Evolutionary conservation across 2,329 filamentous ascomycete species (phyloP), one percentile per base, ranked within the genome.

Genomic region (Nakataea oryzae): DNA sequence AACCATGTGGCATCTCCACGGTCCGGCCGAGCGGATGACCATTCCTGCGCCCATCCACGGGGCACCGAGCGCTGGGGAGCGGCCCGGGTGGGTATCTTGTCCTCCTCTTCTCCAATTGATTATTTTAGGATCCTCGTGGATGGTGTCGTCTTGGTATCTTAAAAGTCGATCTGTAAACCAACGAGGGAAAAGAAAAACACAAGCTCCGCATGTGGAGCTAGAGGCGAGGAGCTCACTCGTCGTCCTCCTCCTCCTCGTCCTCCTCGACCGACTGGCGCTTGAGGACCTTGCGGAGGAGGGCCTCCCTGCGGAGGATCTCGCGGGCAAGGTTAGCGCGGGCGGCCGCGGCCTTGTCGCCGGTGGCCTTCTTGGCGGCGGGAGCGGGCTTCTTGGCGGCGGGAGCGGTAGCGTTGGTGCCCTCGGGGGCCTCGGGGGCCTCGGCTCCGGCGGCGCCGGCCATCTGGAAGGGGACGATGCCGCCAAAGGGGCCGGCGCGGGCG

Each of bases 401-500:
- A 12, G 56, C 11, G 9, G 41, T 47, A 47, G 41, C 5, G 7
- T 26, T 29, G 54, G 54, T 12, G 9, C 12, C 30, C 14, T n/a
- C 24, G 17, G 58, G 54, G 24, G 54, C 14, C 24, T 13, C 54
- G 27, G 54, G n/a, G 54, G 54, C 21, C 4, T 12, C 57, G 8
- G 57, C n/a, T 7, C 26, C 30, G 7, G 30, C 32, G 2, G 57
- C 34, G 32, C 58, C 34, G 12, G 57, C 57, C 5, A 59, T 14
- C 65, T 75, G 72, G 34, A 74, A 66, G 13, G 73, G 72, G 8
- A 76, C 69, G 41, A 75, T 70, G 50, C 74, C 74, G 61, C 85
- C 85, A 68, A 87, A 87, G 32, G 85, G 85, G 17, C 85, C 84
- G 47, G 83, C 83, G 61, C 78, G 73, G 41, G 84, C 84, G 1